These are phyloP conservation scores for Paxillus ammoniavirescens DNA, from an alignment of 768 basidiomycete genomes.

Conservation along the genomic window DNA sequence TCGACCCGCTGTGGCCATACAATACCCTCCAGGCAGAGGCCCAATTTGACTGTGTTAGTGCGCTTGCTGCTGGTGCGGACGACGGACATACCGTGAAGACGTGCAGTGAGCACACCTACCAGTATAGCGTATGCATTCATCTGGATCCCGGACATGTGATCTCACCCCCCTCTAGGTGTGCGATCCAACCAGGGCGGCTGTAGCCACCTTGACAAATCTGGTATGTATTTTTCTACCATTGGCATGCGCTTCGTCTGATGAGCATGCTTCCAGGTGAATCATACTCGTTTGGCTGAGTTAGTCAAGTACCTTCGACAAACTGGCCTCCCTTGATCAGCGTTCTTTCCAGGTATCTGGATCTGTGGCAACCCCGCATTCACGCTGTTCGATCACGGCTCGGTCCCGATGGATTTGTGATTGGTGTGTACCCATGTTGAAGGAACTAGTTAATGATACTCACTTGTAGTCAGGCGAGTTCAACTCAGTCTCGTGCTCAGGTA, in stretches of 20 bases:
- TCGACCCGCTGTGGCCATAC: constrained; percentile 53
- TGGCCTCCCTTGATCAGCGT: not conserved
- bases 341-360: constrained; percentile 45
- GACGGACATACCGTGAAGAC: constrained; percentile 39
- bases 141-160: constrained; percentile 37
- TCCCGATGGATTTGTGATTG: constrained; percentile 47
- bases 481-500: constrained; percentile 53
- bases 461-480: constrained; percentile 47
- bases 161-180: constrained; percentile 18
- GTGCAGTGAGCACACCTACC: constrained; percentile 56
- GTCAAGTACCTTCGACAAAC: constrained; percentile 6
- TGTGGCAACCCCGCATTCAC: constrained; percentile 53
- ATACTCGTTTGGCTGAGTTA: constrained; percentile 48
- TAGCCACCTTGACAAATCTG: constrained; percentile 50
- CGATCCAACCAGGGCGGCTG: constrained; percentile 33
- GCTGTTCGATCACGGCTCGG: constrained; percentile 47
- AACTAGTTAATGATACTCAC: not conserved
- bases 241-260: not conserved
- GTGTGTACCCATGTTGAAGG: constrained; percentile 18
- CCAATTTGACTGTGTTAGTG: constrained; percentile 46
- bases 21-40: constrained; percentile 35
- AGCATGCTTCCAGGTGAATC: constrained; percentile 41
- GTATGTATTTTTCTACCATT: constrained; percentile 22
- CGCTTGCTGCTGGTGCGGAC: constrained; percentile 46
- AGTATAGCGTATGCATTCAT: constrained; percentile 42